A percentile compares a stretch with the other conserved stretches of the same genome.
phyloP scores from a whole-genome alignment of 306 rosid species.

The Trifolium dubium region DNA sequence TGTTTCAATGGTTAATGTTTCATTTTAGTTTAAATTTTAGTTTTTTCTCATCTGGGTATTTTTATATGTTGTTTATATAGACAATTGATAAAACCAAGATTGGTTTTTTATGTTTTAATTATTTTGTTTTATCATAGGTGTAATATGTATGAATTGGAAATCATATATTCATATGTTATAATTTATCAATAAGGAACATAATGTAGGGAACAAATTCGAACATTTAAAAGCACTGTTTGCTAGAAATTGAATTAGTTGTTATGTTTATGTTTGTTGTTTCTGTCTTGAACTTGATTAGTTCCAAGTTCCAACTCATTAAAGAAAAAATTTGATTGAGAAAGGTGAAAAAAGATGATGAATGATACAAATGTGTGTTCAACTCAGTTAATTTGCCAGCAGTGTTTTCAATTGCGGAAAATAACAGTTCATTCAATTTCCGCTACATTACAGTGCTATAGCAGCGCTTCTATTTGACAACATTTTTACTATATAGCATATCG shows the following conservation, averaged over 20 bases:
- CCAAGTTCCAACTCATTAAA: constrained; percentile 8
- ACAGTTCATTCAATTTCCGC: too few relatives aligned
- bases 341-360: background rate
- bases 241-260: background rate
- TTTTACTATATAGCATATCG: too few relatives aligned
- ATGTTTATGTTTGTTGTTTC: constrained; percentile 20
- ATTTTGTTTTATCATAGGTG: background rate
- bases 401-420: background rate
- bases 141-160: background rate
- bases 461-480: too few relatives aligned
- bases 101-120: background rate
- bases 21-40: constrained; percentile 3
- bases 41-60: background rate
- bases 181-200: background rate
- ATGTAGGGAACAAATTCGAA: background rate
- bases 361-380: background rate
- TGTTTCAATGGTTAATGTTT: background rate
- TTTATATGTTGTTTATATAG: background rate
- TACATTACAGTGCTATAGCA: too few relatives aligned
- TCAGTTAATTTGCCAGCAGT: background rate
- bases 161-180: background rate
- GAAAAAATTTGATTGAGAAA: background rate
- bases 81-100: background rate
- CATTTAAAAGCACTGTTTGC: background rate
- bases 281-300: background rate